Evolutionary conservation across 106 monocot genomes (phyloP).

Genomic region (Allium sativum): DNA sequence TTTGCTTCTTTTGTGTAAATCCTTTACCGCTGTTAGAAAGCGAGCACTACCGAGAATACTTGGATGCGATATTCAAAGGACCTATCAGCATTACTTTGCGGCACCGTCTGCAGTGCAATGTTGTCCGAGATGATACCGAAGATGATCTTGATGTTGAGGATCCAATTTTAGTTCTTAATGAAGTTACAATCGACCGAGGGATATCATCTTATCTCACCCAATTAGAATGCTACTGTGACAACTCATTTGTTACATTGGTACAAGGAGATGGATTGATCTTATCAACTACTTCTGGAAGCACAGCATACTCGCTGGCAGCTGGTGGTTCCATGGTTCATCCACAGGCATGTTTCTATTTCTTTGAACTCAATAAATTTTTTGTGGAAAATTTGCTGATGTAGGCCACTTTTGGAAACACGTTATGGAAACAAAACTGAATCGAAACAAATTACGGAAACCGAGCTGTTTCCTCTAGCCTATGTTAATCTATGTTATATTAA

Average conservation of each 20-base stretch:
- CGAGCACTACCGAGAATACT: conserved; percentile 67
- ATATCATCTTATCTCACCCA: conserved; percentile 94
- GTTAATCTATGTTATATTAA: no score
- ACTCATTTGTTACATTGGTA: conserved; percentile 87
- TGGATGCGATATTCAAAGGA: conserved; percentile 56
- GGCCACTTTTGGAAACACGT: no score
- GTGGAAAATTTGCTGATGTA: not conserved
- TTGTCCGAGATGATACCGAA: conserved; percentile 69
- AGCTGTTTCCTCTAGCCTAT: no score
- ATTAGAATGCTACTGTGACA: conserved; percentile 97
- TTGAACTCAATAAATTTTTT: not conserved
- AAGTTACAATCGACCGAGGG: conserved; percentile 95
- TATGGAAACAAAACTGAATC: no score
- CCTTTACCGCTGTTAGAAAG: conserved; percentile 63
- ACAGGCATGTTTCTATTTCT: conserved; percentile 41
- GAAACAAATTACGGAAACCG: no score
- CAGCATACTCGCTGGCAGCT: conserved; percentile 95
- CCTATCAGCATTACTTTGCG: conserved; percentile 92
- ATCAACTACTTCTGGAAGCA: conserved; percentile 98
- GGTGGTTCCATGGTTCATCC: conserved; percentile 99
- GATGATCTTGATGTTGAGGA: conserved; percentile 77
- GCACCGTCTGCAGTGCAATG: conserved; percentile 80
- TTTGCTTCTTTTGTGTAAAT: not conserved
- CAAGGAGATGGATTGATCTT: conserved; percentile 97
- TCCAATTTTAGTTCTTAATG: conserved; percentile 89